These are phyloP conservation scores for Cladosporium colombiae DNA, from an alignment of 2,329 filamentous ascomycete genomes.

Conservation along the genomic window DNA sequence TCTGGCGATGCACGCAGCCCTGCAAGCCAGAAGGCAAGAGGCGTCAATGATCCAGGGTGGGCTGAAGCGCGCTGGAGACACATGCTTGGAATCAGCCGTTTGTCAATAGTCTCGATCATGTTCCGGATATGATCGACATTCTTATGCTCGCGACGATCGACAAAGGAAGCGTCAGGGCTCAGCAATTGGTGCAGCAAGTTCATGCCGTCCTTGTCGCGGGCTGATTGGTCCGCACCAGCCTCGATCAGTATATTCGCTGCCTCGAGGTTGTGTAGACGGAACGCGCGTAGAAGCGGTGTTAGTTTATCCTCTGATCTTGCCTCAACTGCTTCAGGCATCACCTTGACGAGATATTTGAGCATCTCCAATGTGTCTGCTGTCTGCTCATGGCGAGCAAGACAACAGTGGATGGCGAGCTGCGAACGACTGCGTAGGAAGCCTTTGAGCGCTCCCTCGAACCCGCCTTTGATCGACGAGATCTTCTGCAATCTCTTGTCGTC, in stretches of 20 bases:
- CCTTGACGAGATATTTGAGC: constrained; percentile 66
- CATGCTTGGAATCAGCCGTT: constrained; percentile 57
- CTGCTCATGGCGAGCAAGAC: constrained; percentile 47
- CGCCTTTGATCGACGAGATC: constrained; percentile 60
- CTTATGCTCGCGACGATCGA: constrained; percentile 22
- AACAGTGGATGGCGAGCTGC: constrained; percentile 64
- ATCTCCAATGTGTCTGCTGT: constrained; percentile 52
- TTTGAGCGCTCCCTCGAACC: constrained; percentile 63
- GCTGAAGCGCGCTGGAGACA: constrained; percentile 60
- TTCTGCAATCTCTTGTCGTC: constrained; percentile 64
- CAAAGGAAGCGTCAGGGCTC: too few relatives aligned
- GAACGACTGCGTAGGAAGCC: constrained; percentile 64
- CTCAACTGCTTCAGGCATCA: constrained; percentile 63
- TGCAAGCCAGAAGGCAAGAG: constrained; percentile 53
- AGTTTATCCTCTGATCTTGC: constrained; percentile 57
- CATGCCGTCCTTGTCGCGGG: constrained; percentile 55
- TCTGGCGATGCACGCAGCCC: neutral
- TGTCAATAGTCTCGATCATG: constrained; percentile 61
- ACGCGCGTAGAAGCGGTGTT: constrained; percentile 71
- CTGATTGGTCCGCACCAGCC: constrained; percentile 68
- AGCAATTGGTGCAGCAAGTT: constrained; percentile 69
- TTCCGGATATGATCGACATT: constrained; percentile 11
- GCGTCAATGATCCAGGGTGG: constrained; percentile 58
- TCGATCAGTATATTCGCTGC: constrained; percentile 64
- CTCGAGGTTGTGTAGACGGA: constrained; percentile 55